A percentile compares a stretch with the other conserved stretches of the same genome.
Evolutionary conservation across 495 filamentous ascomycete species (phyloP).

Genomic region (Penicillium lividum): DNA sequence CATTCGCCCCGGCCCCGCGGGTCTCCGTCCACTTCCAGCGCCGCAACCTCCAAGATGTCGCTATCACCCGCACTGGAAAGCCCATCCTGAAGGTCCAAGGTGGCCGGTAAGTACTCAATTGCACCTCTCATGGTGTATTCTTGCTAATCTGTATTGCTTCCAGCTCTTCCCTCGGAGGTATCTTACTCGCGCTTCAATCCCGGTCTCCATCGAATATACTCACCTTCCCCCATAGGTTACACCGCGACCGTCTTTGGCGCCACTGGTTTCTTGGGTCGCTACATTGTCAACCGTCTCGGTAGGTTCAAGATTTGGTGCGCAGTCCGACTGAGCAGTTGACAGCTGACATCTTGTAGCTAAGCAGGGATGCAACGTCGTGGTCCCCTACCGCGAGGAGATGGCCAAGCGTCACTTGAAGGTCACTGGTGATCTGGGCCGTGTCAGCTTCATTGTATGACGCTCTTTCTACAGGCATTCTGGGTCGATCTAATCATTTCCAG

Average conservation of each 20-base stretch:
- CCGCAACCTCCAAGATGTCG: constrained; percentile 71
- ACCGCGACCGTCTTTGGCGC: constrained; percentile 98
- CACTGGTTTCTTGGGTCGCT: constrained; percentile 92
- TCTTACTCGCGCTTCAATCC: constrained; percentile 30
- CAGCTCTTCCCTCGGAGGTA: constrained; percentile 86
- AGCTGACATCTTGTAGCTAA: constrained; percentile 62
- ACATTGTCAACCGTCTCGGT: constrained; percentile 97
- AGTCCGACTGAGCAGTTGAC: constrained; percentile 5
- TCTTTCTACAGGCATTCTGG: not conserved
- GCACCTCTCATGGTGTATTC: not conserved
- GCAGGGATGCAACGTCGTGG: constrained; percentile 87
- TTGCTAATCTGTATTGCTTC: constrained; percentile 28
- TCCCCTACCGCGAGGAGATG: constrained; percentile 98
- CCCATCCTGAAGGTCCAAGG: constrained; percentile 79
- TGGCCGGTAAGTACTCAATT: constrained; percentile 66
- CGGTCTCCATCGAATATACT: constrained; percentile 20
- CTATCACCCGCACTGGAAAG: constrained; percentile 84
- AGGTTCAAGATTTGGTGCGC: constrained; percentile 27
- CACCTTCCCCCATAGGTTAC: constrained; percentile 63
- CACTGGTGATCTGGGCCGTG: constrained; percentile 85
- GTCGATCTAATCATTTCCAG: constrained; percentile 42
- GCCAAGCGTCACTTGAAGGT: constrained; percentile 94
- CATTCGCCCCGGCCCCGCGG: constrained; percentile 43
- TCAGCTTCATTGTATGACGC: constrained; percentile 73
- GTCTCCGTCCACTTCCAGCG: constrained; percentile 48